Conservation (phyloP, 768 basidiomycete genomes). For the Lactarius psammicola region DNA sequence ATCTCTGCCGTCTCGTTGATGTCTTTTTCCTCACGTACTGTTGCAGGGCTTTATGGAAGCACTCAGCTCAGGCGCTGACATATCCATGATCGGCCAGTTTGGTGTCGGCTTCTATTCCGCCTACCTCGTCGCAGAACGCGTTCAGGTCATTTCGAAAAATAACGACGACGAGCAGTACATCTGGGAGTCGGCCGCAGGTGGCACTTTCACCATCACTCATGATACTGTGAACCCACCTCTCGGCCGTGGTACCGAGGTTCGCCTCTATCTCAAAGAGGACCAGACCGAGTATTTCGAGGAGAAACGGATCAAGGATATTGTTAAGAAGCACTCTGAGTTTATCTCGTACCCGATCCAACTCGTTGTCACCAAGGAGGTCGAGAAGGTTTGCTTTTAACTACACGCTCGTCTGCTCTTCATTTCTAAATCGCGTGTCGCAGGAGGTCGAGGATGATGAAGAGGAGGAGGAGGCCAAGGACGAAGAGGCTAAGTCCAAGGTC, state of each 20-base stretch:
- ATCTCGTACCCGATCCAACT: slow-evolving; percentile 99
- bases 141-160: slow-evolving; percentile 99
- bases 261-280: slow-evolving; percentile 95
- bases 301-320: slow-evolving; percentile 98
- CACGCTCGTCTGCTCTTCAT: background rate
- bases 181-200: slow-evolving; percentile 99
- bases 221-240: slow-evolving; percentile 89
- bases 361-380: slow-evolving; percentile 97
- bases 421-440: slow-evolving; percentile 40
- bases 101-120: slow-evolving; percentile 99
- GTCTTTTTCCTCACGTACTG: slow-evolving; percentile 2
- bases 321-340: slow-evolving; percentile 99
- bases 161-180: slow-evolving; percentile 99
- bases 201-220: slow-evolving; percentile 97
- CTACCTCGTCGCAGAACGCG: slow-evolving; percentile 97
- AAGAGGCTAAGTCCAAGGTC: slow-evolving; percentile 74
- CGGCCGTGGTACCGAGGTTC: slow-evolving; percentile 91
- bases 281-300: slow-evolving; percentile 99
- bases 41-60: slow-evolving; percentile 98
- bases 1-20: slow-evolving; percentile 12
- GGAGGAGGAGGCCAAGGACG: slow-evolving; percentile 69
- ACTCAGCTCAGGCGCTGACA: slow-evolving; percentile 82
- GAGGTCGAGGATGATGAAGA: slow-evolving; percentile 76
- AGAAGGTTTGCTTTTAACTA: slow-evolving; percentile 71
- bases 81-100: slow-evolving; percentile 98